These are phyloP conservation scores for Gloeostereum incarnatum DNA, from an alignment of 768 basidiomycete species.

Conservation along the genomic window DNA sequence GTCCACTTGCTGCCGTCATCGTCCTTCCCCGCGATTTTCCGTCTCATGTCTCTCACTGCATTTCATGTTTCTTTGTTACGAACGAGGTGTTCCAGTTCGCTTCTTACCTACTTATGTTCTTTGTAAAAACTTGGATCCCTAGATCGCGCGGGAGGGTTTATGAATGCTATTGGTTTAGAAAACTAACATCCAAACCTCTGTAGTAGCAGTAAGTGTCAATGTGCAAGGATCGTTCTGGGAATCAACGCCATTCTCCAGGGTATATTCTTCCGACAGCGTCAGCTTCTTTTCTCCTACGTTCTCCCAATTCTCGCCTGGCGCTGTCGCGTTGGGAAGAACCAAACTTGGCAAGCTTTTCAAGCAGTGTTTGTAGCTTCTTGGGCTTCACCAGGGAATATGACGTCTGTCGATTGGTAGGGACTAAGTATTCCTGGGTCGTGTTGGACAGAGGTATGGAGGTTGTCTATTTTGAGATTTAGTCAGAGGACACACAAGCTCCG, in stretches of 20 bases:
- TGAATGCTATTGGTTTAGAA: slow-evolving; percentile 4
- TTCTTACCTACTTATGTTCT: slow-evolving; percentile 8
- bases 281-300: slow-evolving; percentile 68
- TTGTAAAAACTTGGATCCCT: slow-evolving; percentile 4
- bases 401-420: slow-evolving; percentile 57
- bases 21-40: slow-evolving; percentile 30
- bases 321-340: slow-evolving; percentile 55
- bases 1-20: too few relatives aligned
- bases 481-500: neutral
- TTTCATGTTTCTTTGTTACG: slow-evolving; percentile 13
- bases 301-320: slow-evolving; percentile 53
- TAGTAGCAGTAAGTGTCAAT: slow-evolving; percentile 1
- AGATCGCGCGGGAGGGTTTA: neutral
- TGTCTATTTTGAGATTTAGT: slow-evolving; percentile 31
- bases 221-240: neutral
- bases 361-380: slow-evolving; percentile 59
- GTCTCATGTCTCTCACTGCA: slow-evolving; percentile 23
- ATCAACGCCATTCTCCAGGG: slow-evolving; percentile 56
- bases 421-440: slow-evolving; percentile 71
- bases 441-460: slow-evolving; percentile 65
- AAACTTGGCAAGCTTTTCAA: slow-evolving; percentile 72
- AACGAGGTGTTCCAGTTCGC: slow-evolving; percentile 8
- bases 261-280: slow-evolving; percentile 68
- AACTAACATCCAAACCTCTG: neutral
- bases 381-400: slow-evolving; percentile 60